Conservation (phyloP, 1,139 yeast genomes). For the Oligophagozyma castellii region DNA sequence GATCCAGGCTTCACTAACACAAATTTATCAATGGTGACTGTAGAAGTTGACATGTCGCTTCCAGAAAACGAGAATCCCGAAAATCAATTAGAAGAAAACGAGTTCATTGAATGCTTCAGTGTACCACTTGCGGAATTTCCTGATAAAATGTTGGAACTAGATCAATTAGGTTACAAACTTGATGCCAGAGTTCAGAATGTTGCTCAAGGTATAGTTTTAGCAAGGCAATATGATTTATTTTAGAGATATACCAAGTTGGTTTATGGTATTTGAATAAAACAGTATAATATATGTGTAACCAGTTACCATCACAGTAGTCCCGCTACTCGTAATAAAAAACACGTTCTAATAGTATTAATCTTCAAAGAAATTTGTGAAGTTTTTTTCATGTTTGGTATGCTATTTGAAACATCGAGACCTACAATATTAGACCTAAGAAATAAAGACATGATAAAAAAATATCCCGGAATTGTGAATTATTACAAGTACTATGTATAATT, state of each 20-base stretch:
- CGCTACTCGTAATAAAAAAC: no score
- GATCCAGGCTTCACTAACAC: constrained; percentile 96
- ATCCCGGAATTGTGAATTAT: no score
- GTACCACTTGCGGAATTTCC: constrained; percentile 51
- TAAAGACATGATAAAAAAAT: no score
- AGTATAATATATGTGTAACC: neutral
- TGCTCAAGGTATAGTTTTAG: constrained; percentile 58
- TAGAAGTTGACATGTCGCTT: constrained; percentile 57
- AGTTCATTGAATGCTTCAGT: constrained; percentile 70
- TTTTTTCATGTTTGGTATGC: no score
- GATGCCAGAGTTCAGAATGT: constrained; percentile 83
- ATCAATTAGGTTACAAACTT: constrained; percentile 52
- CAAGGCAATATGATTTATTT: constrained; percentile 27
- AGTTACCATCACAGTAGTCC: neutral
- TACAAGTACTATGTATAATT: no score
- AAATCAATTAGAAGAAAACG: constrained; percentile 73
- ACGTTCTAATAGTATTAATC: no score
- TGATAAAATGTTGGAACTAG: constrained; percentile 37
- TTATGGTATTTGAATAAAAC: neutral
- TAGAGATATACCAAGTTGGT: neutral
- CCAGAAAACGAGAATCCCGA: constrained; percentile 54
- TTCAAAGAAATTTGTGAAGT: no score
- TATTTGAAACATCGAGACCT: no score
- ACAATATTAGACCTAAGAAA: no score
- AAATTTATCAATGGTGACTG: constrained; percentile 66